phyloP scores from a whole-genome alignment of 208 protist genomes.

The Cochliopodium minus region DNA sequence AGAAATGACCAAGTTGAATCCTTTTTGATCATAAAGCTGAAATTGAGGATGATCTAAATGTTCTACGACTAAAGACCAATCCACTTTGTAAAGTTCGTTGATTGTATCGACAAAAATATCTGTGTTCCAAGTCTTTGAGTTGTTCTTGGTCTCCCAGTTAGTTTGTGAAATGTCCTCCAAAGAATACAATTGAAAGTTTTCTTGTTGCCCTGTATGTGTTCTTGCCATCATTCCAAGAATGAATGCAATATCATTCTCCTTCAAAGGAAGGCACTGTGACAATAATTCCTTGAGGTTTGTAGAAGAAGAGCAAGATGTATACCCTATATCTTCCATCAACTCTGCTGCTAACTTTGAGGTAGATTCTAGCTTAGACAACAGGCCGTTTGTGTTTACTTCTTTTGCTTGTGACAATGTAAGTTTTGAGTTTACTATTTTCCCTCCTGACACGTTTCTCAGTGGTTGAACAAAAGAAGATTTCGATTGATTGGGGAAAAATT shows the following conservation, averaged over 20 bases:
- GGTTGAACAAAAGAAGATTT: no score
- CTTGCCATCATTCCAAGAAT: slow-evolving; percentile 28
- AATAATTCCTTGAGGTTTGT: slow-evolving; percentile 20
- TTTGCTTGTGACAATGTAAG: no score
- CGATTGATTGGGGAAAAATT: no score
- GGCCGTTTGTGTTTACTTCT: no score
- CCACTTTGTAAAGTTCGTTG: slow-evolving; percentile 18
- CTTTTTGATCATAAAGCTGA: slow-evolving; percentile 24
- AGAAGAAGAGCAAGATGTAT: not conserved
- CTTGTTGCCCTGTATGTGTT: slow-evolving; percentile 9
- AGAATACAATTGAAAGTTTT: not conserved
- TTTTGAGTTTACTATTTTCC: no score
- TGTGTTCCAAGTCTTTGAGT: slow-evolving; percentile 27
- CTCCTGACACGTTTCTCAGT: no score
- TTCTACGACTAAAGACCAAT: slow-evolving; percentile 31
- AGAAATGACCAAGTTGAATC: slow-evolving; percentile 29
- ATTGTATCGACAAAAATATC: slow-evolving; percentile 29
- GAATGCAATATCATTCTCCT: slow-evolving; percentile 23
- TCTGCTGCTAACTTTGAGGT: not conserved
- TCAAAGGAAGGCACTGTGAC: slow-evolving; percentile 16
- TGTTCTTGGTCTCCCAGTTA: not conserved
- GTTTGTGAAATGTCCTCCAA: not conserved
- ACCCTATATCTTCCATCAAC: slow-evolving; percentile 24
- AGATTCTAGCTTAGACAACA: no score
- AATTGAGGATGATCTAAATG: slow-evolving; percentile 39